Base-by-base conservation (phyloP, 202 grass and related monocot genomes). In the Carex arenaria region DNA sequence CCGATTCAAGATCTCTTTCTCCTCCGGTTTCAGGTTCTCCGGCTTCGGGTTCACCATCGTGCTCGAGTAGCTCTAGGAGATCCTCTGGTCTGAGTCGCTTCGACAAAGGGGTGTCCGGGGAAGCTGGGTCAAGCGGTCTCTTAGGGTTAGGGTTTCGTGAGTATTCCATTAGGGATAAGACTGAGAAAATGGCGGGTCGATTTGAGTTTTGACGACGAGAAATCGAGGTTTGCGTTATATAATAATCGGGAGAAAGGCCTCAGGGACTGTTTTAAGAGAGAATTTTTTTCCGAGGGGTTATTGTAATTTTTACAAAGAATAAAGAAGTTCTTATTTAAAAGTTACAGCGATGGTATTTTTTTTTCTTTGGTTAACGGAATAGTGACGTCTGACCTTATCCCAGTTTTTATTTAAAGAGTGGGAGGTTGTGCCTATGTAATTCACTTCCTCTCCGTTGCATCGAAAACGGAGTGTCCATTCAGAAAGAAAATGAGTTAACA, bases 61-160 rank as follows among this genome's bases (percentile, higher is more conserved):
- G 80, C 42, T 76, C 85, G 12, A 63, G 79, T 38, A 59, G 18
- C 15, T 82, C 67, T 15, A 82, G 26, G 7, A 64, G 30, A 28
- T 70, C 75, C 38, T 82, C 79, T 30, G 68, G 67, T 72, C 42
- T 77, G 1, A 64, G 43, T 57, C 55, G 12, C 14, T 82, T 82
- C 19, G 20, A 56, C 40, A 34, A 26, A 10, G 80, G 80, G 4
- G 42, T 54, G 17, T 82, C 80, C 1, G 38, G 17, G 4, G 61
- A 82, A 49, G 77, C 84, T 0, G 38, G 88, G 2, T 86, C 92
- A 12, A 89, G 73, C 22, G 67, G 20, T 63, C 70, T 53, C 57
- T 76, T 76, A 31, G 30, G 32, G 55, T 62, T 67, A 17, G 32
- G 67, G 59, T 67, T 87, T 82, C 67, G 42, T 4, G 55, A 82